Percentiles rank a stretch among this genome's conserved stretches.
Conservation (phyloP, 1,284 basidiomycete genomes). For the Ganoderma lucidum region DNA sequence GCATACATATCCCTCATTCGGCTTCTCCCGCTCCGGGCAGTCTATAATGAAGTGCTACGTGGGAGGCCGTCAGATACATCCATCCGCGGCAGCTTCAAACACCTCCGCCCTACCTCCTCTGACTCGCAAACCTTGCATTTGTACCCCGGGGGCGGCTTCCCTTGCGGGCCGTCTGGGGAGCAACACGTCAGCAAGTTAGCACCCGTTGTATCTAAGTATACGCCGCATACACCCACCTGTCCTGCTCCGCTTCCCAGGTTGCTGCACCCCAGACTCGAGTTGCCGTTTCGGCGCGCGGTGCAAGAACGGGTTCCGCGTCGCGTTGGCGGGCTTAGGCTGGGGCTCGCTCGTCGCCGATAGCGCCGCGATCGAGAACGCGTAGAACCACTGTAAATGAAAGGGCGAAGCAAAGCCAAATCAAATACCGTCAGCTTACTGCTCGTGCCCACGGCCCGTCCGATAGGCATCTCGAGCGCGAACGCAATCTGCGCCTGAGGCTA, state of each 20-base stretch:
- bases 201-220: background rate
- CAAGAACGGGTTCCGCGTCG: slow-evolving; percentile 78
- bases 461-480: background rate
- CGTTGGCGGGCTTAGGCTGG: slow-evolving; percentile 64
- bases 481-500: background rate
- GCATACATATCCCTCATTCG: slow-evolving; percentile 88
- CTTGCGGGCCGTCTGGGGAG: slow-evolving; percentile 49
- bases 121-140: slow-evolving; percentile 82
- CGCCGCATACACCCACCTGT: slow-evolving; percentile 52
- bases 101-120: slow-evolving; percentile 59
- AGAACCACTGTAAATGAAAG: slow-evolving; percentile 68
- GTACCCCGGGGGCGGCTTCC: slow-evolving; percentile 74
- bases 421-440: background rate
- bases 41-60: slow-evolving; percentile 79
- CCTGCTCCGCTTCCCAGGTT: slow-evolving; percentile 62
- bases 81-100: background rate
- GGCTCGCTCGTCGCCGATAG: slow-evolving; percentile 43
- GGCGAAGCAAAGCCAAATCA: background rate
- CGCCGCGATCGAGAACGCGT: slow-evolving; percentile 74
- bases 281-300: slow-evolving; percentile 60
- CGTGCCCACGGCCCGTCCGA: background rate
- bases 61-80: slow-evolving; percentile 9
- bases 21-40: slow-evolving; percentile 77
- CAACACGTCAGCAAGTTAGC: slow-evolving; percentile 7
- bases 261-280: slow-evolving; percentile 54